phyloP scores from a whole-genome alignment of 495 filamentous ascomycete species.

The Lasiosphaeria miniovina region DNA sequence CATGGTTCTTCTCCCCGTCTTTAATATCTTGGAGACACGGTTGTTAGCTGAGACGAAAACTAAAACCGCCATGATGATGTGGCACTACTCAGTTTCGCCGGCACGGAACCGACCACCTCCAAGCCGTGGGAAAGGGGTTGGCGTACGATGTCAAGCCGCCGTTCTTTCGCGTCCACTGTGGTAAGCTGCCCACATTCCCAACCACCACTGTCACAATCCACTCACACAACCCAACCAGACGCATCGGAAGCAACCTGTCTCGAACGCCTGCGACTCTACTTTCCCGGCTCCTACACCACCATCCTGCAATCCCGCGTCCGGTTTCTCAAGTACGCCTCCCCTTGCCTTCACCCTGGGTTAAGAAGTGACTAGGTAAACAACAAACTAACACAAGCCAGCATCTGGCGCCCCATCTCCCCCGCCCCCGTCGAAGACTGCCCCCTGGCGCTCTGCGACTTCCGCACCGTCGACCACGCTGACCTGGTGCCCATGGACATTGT shows the following conservation, averaged over 20 bases:
- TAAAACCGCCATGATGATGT: background rate
- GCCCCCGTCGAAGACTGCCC: conserved; percentile 16
- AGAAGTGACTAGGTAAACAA: no score
- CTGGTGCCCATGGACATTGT: conserved; percentile 4
- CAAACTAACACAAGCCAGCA: background rate
- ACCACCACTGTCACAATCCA: no score
- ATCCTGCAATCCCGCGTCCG: conserved; percentile 13
- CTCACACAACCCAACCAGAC: conserved; percentile 1
- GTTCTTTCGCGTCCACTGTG: conserved; percentile 12
- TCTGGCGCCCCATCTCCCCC: conserved; percentile 14
- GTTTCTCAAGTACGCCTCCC: conserved; percentile 10
- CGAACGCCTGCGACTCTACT: conserved; percentile 10
- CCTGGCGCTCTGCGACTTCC: conserved; percentile 15
- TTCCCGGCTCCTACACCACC: conserved; percentile 7
- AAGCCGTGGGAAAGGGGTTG: background rate
- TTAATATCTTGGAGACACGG: background rate
- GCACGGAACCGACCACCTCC: background rate
- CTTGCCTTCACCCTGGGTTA: background rate
- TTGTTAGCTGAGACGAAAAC: background rate
- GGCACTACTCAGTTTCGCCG: conserved; percentile 3
- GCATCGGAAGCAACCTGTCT: conserved; percentile 9
- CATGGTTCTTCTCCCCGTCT: background rate
- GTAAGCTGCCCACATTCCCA: background rate
- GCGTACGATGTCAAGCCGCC: conserved; percentile 9
- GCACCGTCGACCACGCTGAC: conserved; percentile 12